Percentiles rank a stretch among this genome's conserved stretches.
Evolutionary conservation across 495 filamentous ascomycete species (phyloP).

Genomic region (Rusavskia elegans): DNA sequence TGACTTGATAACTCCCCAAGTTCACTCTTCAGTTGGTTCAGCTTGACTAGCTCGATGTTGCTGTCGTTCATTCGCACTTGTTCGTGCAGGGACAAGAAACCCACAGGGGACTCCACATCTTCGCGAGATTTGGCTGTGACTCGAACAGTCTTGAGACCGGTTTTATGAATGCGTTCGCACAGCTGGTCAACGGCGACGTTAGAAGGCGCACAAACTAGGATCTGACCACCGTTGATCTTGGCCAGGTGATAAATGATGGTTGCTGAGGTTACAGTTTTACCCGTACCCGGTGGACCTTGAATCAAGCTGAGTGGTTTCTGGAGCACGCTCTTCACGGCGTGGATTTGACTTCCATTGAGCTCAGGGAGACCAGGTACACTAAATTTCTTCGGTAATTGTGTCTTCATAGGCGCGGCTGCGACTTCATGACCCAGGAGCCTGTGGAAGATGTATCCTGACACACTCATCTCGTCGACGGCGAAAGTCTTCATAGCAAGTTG

Average conservation of each 20-base stretch:
- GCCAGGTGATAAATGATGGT: constrained; percentile 97
- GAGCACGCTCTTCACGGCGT: constrained; percentile 88
- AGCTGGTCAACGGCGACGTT: constrained; percentile 98
- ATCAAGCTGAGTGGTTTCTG: constrained; percentile 89
- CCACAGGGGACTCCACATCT: constrained; percentile 92
- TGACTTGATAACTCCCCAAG: constrained; percentile 85
- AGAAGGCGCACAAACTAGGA: constrained; percentile 91
- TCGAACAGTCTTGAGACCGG: constrained; percentile 91
- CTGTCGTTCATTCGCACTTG: constrained; percentile 96
- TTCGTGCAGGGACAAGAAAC: constrained; percentile 87
- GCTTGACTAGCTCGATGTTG: constrained; percentile 81
- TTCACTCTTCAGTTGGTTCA: constrained; percentile 81
- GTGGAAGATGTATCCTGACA: constrained; percentile 98
- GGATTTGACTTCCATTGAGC: constrained; percentile 90
- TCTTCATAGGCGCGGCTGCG: constrained; percentile 91
- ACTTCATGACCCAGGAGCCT: constrained; percentile 93
- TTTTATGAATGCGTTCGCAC: constrained; percentile 91
- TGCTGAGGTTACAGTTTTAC: constrained; percentile 98
- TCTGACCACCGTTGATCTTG: constrained; percentile 88
- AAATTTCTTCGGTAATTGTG: constrained; percentile 89
- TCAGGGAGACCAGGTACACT: constrained; percentile 92
- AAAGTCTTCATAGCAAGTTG: constrained; percentile 99
- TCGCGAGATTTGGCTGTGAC: constrained; percentile 96
- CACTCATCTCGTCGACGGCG: constrained; percentile 93
- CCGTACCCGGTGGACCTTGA: constrained; percentile 91